These are phyloP conservation scores for Phalaenopsis equestris DNA, from an alignment of 106 monocot species.

Conservation along the genomic window DNA sequence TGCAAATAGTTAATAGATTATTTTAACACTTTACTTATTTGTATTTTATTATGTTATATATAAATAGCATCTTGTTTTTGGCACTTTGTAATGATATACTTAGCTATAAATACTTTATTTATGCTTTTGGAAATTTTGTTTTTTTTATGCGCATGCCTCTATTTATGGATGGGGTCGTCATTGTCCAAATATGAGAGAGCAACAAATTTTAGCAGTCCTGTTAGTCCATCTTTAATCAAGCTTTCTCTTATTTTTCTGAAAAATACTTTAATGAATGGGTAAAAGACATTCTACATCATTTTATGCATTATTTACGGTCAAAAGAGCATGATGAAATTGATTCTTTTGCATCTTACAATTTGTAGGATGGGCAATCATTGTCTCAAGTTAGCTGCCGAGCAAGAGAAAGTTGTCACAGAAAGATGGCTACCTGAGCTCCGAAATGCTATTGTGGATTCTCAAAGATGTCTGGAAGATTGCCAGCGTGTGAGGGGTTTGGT, in stretches of 20 bases:
- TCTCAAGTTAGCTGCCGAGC: conserved; percentile 68
- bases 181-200: background rate
- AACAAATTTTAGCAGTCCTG: background rate
- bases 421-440: conserved; percentile 83
- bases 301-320: background rate
- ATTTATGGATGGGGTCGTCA: background rate
- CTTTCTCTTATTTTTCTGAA: background rate
- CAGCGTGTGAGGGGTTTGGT: conserved; percentile 79
- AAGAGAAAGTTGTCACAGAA: conserved; percentile 61
- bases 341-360: background rate
- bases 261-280: background rate
- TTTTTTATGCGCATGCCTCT: background rate
- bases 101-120: background rate
- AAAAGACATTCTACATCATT: background rate
- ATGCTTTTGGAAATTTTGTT: background rate
- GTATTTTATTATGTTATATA: background rate
- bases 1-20: too few species aligned
- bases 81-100: background rate
- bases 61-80: background rate
- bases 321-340: background rate
- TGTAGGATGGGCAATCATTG: conserved; percentile 81
- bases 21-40: background rate
- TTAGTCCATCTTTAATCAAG: background rate
- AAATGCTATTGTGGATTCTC: conserved; percentile 63
- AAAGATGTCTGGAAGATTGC: conserved; percentile 73